Evolutionary conservation across 768 basidiomycete genomes (phyloP), one percentile per base, ranked within the genome.

Genomic region (Coprinopsis strossmayeri): DNA sequence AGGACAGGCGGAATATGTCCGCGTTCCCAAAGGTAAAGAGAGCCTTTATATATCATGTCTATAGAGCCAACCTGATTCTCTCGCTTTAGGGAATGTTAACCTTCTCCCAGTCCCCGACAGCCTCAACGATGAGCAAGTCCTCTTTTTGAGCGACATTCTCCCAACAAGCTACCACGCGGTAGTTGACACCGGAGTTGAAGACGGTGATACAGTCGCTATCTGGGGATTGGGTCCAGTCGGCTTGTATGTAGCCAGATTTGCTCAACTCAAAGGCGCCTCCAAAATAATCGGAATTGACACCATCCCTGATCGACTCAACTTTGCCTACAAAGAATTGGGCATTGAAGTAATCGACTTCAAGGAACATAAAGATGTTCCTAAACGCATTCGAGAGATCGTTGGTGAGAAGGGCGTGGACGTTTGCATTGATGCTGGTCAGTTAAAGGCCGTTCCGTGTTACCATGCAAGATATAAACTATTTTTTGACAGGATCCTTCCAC

Each of bases 191-290:
- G 81, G 81, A 2, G 82, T 91, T n/a, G 70, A 80, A 38, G 63
- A 81, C 54, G 87, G 84, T 2, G 84, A 88, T 53, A 68, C 77
- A 12, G 83, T 87, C 46, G 84, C 77, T 18, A 71, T 87, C 13
- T 87, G 84, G 85, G 81, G 79, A 82, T 37, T 82, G 17, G 84
- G 83, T 41, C 82, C 84, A 0, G 80, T 86, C 48, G 86, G 83
- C 24, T 72, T 76, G 59, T 81, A 76, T 50, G 76, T 66, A 10
- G 77, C 76, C 35, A 72, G 72, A 27, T 90, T 77, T 71, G 79
- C 79, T 3, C 66, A 77, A 53, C 60, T 85, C 39, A 85, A 85
- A 62, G 85, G 85, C 15, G 85, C 85, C 10, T 68, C 68, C 34
- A 78, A 82, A 47, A 69, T 90, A 53, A 87, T 90, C 55, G 81